Evolutionary conservation across 179 eudicot species (phyloP).

Genomic region (Beta corolliflora): DNA sequence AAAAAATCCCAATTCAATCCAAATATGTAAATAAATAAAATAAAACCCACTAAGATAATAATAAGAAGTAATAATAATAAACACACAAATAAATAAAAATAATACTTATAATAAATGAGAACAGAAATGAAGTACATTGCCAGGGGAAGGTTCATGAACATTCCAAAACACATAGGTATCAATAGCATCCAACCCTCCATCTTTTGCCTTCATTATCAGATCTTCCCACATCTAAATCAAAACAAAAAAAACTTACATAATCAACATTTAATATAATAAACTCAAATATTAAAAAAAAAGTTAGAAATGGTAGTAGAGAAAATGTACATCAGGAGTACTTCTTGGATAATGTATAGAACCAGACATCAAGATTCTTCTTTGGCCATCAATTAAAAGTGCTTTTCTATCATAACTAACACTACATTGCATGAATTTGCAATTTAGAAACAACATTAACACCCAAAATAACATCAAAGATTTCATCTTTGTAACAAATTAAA

Average conservation of each 20-base stretch:
- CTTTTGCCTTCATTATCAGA: constrained; percentile 76
- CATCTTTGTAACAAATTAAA: constrained; percentile 11
- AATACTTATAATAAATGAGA: not conserved
- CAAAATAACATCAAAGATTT: constrained; percentile 2
- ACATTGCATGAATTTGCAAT: constrained; percentile 27
- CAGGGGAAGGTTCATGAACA: constrained; percentile 84
- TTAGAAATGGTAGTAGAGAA: not conserved
- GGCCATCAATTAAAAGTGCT: constrained; percentile 35
- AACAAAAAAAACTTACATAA: not conserved
- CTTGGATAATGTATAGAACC: constrained; percentile 49
- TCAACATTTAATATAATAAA: not conserved
- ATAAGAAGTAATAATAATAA: not conserved
- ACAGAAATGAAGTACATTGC: constrained; percentile 49
- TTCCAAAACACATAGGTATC: constrained; percentile 95
- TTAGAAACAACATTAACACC: constrained; percentile 22
- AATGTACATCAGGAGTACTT: constrained; percentile 42
- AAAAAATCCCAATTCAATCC: not conserved
- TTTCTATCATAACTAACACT: constrained; percentile 40
- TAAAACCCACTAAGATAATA: not conserved
- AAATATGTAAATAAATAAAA: not conserved
- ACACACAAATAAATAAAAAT: constrained; percentile 1
- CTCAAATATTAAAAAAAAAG: not conserved
- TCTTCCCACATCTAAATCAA: constrained; percentile 83
- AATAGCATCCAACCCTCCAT: constrained; percentile 76
- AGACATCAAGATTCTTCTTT: constrained; percentile 41